phyloP scores from a whole-genome alignment of 2,329 filamentous ascomycete species.

The Lachnellula cervina region DNA sequence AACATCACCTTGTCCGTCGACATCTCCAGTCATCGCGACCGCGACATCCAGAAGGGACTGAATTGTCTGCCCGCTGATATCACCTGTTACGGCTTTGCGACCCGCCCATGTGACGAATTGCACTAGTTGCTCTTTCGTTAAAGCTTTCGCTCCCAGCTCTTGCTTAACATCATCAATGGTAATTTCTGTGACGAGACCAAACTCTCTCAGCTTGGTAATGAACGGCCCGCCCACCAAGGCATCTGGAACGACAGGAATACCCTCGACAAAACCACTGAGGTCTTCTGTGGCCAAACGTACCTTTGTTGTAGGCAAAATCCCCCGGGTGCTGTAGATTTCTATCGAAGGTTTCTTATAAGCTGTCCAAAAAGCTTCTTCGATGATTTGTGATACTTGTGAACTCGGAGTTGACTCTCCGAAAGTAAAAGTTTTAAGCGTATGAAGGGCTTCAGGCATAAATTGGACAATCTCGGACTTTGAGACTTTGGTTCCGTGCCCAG shows the following conservation, averaged over 20 bases:
- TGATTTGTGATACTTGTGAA: conserved; percentile 72
- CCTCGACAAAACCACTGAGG: conserved; percentile 70
- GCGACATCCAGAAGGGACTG: conserved; percentile 72
- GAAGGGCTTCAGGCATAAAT: conserved; percentile 72
- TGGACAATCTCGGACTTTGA: conserved; percentile 59
- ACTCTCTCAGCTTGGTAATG: conserved; percentile 73
- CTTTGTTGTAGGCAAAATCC: conserved; percentile 76
- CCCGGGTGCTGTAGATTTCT: conserved; percentile 82
- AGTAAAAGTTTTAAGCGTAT: conserved; percentile 81
- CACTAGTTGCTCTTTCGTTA: conserved; percentile 71
- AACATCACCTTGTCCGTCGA: conserved; percentile 59
- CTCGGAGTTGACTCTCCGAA: conserved; percentile 89
- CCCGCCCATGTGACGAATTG: conserved; percentile 84
- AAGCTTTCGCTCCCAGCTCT: conserved; percentile 76
- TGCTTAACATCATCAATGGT: conserved; percentile 80
- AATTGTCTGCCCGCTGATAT: conserved; percentile 66
- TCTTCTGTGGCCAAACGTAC: conserved; percentile 71
- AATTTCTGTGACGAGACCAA: conserved; percentile 81
- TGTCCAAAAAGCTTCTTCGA: conserved; percentile 96
- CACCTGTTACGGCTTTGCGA: conserved; percentile 63
- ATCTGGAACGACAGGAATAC: conserved; percentile 80
- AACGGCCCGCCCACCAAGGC: conserved; percentile 71
- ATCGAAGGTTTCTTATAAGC: conserved; percentile 78
- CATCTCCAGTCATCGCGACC: conserved; percentile 62
- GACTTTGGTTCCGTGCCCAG: conserved; percentile 44